These are phyloP conservation scores for Xylaria hypoxylon DNA, from an alignment of 2,329 filamentous ascomycete genomes.

Conservation along the genomic window DNA sequence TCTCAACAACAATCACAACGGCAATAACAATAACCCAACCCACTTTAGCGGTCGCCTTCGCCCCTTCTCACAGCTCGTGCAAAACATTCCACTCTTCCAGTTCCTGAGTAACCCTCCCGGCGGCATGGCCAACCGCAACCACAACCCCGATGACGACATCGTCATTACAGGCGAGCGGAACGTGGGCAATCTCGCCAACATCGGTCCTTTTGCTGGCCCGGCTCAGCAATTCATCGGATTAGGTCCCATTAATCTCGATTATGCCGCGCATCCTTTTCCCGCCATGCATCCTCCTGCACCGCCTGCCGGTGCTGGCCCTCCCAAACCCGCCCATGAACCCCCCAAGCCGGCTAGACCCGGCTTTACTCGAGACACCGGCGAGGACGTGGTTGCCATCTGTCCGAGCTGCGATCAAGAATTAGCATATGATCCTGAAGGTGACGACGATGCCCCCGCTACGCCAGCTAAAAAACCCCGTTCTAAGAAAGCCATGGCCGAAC, in stretches of 20 bases:
- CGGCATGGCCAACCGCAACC: slow-evolving; percentile 34
- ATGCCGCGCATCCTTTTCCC: slow-evolving; percentile 43
- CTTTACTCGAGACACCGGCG: slow-evolving; percentile 81
- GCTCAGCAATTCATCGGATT: slow-evolving; percentile 20
- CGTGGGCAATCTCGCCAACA: slow-evolving; percentile 25
- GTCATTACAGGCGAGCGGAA: slow-evolving; percentile 44
- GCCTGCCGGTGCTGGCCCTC: slow-evolving; percentile 36
- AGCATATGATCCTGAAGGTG: slow-evolving; percentile 71
- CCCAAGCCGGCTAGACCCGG: slow-evolving; percentile 76
- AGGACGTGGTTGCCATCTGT: slow-evolving; percentile 81
- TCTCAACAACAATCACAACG: slow-evolving; percentile 3
- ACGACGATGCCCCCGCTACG: slow-evolving; percentile 50
- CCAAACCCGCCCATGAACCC: slow-evolving; percentile 69
- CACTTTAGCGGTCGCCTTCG: slow-evolving; percentile 18
- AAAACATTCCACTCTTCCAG: slow-evolving; percentile 42
- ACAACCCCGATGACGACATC: slow-evolving; percentile 44
- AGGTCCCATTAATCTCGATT: slow-evolving; percentile 45
- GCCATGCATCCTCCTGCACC: slow-evolving; percentile 6
- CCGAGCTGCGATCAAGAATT: slow-evolving; percentile 89
- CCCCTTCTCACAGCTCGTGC: slow-evolving; percentile 36
- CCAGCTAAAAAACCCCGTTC: slow-evolving; percentile 57
- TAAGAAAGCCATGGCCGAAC: slow-evolving; percentile 70
- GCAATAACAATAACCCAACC: neutral
- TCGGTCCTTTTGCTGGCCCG: slow-evolving; percentile 6
- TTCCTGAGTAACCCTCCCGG: slow-evolving; percentile 25